Base-by-base conservation (phyloP, 768 basidiomycete genomes). In the Boletus rufocinnamomeus region DNA sequence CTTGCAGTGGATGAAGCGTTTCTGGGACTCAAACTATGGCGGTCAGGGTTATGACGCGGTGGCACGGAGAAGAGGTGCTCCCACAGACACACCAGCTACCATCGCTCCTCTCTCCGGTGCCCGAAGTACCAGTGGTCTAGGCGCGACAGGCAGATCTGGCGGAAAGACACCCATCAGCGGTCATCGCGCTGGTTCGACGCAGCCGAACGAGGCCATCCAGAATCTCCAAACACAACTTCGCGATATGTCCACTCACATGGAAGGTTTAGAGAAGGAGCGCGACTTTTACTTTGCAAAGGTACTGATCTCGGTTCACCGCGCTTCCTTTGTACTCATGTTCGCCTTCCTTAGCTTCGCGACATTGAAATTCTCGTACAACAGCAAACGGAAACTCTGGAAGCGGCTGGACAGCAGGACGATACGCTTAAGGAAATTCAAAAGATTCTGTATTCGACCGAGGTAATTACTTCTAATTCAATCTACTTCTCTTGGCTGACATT, bases 241-340 rank as follows among this genome's bases (percentile, higher is more conserved):
- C 61, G 97, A 98, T 61, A 80, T 97, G 78, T 84, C 84, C 37
- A 72, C 78, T 0, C 89, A 93, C 68, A 77, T 97, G 63, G 94
- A 95, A 70, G 91, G 92, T 1, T 77, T 98, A 40, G 95, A 98
- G 80, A 98, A 95, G 79, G 97, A 99, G 76, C 79, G 95, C 47
- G 95, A 98, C 73, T 98, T 99, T 74, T 99, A 99, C 76, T 99
- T 98, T 74, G 87, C 90, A 68, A 99, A 98, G 85, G 95, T 96
- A 64, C 48, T 81, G 2, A 10, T 19, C 41, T 59, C 32, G 48
- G 28, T 52, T 58, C 47, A 10, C 51, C 41, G 41, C 44, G 43
- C 48, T 56, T 63, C 50, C 11, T 45, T 54, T 54, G 27, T 32
- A 19, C 56, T 58, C 53, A 54, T 46, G 46, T 14, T 52, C 25